These are phyloP conservation scores for Fraxinus albicans DNA, from an alignment of 305 asterid genomes.

Conservation along the genomic window DNA sequence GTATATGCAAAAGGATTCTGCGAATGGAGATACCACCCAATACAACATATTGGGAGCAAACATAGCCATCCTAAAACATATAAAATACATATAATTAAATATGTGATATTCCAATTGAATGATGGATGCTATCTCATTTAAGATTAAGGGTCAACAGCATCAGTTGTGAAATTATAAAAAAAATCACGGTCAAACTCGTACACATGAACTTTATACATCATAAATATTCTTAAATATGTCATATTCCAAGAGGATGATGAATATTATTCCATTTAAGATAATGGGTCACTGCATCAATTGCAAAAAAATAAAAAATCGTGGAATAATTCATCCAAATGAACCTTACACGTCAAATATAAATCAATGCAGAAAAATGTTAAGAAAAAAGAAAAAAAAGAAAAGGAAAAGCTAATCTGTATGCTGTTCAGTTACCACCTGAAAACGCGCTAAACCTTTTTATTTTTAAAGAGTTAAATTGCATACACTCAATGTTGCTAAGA, in stretches of 20 bases:
- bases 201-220: not conserved
- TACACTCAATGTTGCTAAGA: not conserved
- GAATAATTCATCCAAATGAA: not conserved
- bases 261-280: not conserved
- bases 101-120: not conserved
- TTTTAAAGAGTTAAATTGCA: not conserved
- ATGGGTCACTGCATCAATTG: not conserved
- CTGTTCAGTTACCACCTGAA: not conserved
- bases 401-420: no score
- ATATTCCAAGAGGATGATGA: not conserved
- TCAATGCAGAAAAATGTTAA: not conserved
- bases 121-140: not conserved
- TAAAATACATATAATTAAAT: not conserved
- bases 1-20: not conserved
- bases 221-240: not conserved
- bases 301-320: not conserved
- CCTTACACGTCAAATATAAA: not conserved
- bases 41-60: not conserved
- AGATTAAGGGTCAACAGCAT: not conserved
- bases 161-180: not conserved
- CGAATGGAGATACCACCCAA: not conserved
- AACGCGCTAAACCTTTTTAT: not conserved
- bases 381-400: no score
- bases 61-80: not conserved
- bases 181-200: not conserved